These are phyloP conservation scores for Suillus bovinus DNA, from an alignment of 768 basidiomycete genomes.

Conservation along the genomic window DNA sequence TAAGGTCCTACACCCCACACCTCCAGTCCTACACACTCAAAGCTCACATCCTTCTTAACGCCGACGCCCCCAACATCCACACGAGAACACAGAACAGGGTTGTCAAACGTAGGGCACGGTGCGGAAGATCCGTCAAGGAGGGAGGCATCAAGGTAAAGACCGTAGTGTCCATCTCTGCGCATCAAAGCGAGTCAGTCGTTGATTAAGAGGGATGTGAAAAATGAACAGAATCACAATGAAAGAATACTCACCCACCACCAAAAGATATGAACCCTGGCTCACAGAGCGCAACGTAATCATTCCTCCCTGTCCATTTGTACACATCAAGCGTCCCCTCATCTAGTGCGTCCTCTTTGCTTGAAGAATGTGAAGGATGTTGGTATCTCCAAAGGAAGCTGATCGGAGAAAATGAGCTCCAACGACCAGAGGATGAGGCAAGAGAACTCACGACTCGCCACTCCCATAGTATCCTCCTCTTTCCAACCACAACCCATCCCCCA, in stretches of 20 bases:
- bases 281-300: constrained; percentile 88
- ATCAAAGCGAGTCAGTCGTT: not conserved
- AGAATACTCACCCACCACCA: constrained; percentile 79
- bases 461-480: constrained; percentile 79
- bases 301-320: constrained; percentile 84
- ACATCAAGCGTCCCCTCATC: constrained; percentile 57
- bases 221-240: constrained; percentile 1
- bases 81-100: constrained; percentile 74
- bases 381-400: constrained; percentile 79
- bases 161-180: constrained; percentile 82
- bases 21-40: constrained; percentile 91
- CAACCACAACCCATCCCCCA: constrained; percentile 67
- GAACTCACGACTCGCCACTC: constrained; percentile 77
- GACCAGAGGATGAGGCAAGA: not conserved
- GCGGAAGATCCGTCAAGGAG: constrained; percentile 86
- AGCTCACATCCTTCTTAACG: constrained; percentile 51
- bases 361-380: constrained; percentile 29
- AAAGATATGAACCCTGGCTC: constrained; percentile 81
- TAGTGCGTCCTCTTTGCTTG: constrained; percentile 35
- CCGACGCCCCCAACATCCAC: constrained; percentile 20
- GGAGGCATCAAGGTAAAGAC: constrained; percentile 82
- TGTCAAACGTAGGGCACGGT: constrained; percentile 82
- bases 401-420: not conserved
- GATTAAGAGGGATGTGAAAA: constrained; percentile 3
- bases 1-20: constrained; percentile 77